Evolutionary conservation across 768 basidiomycete genomes (phyloP).

Genomic region (Cystoderma amianthinum): DNA sequence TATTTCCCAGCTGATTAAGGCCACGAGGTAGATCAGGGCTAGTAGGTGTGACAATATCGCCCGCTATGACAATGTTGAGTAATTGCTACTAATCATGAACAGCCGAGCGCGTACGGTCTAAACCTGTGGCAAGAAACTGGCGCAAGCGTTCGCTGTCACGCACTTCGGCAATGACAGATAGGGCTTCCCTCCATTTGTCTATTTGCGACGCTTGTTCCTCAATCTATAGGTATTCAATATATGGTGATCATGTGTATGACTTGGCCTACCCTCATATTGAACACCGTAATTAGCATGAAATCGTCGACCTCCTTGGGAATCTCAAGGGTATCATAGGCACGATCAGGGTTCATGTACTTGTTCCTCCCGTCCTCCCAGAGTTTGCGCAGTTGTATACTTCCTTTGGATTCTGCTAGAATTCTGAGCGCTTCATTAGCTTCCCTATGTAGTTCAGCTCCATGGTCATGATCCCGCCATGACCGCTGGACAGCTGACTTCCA

Average conservation of each 20-base stretch:
- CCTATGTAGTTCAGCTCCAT: slow-evolving; percentile 39
- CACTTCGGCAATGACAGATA: slow-evolving; percentile 67
- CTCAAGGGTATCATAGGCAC: slow-evolving; percentile 68
- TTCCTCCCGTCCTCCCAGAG: slow-evolving; percentile 50
- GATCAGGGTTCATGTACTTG: slow-evolving; percentile 55
- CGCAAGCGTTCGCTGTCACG: slow-evolving; percentile 68
- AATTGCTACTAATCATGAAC: not conserved
- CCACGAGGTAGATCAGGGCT: slow-evolving; percentile 75
- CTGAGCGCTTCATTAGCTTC: slow-evolving; percentile 64
- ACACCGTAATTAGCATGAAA: slow-evolving; percentile 69
- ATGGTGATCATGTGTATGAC: too few species aligned
- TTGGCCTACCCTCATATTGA: slow-evolving; percentile 53
- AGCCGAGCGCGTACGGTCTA: slow-evolving; percentile 59
- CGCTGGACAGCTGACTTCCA: slow-evolving; percentile 56
- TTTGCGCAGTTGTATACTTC: slow-evolving; percentile 40
- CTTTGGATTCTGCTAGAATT: slow-evolving; percentile 58
- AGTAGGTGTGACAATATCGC: slow-evolving; percentile 46
- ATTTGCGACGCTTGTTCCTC: slow-evolving; percentile 63
- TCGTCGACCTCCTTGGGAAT: slow-evolving; percentile 70
- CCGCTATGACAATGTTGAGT: slow-evolving; percentile 37
- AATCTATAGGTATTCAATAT: too few species aligned
- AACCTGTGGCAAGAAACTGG: slow-evolving; percentile 56
- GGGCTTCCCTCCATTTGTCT: slow-evolving; percentile 68
- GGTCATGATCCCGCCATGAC: slow-evolving; percentile 45
- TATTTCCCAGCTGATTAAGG: slow-evolving; percentile 84